Base-by-base conservation (phyloP, 2,329 filamentous ascomycete species). In the Amesomyces nigricolor region DNA sequence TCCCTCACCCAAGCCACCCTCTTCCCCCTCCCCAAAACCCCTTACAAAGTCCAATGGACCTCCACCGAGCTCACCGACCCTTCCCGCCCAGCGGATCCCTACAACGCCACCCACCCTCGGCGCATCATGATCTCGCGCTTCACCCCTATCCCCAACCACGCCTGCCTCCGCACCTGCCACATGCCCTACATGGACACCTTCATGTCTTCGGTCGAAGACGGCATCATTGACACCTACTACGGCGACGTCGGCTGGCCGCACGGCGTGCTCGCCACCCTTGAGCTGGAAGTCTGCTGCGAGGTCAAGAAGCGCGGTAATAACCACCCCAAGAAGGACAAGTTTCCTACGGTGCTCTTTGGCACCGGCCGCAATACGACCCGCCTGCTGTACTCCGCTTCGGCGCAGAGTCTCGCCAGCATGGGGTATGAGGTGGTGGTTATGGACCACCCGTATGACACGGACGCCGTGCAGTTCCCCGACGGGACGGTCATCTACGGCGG, bases 391-490 rank as follows among this genome's bases (percentile, higher is more conserved):
- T 68, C 65, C 14, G 68, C 65, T 30, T 66, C 73, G 4, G 73
- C 72, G 1, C 67, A 71, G 37, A 64, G 69, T 17, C 61, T 78
- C 47, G 71, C 73, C 8, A 71, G 71, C 17, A 61, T 67, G 8
- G 74, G 75, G 6, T 73, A 69, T 56, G 68, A 69, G 8, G 72
- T 78, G 10, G 63, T 75, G 4, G 64, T 72, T 4, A 66, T 78
- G 50, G 75, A 78, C 58, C 74, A 77, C 54, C 71, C 74, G 0
- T 69, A 73, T 51, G 73, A 76, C 47, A 68, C 71, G 3, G 63
- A 68, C 30, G 66, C 74, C n/a, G 68, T 77, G 10, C 65, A 72
- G 46, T 74, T 72, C 47, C 69, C 70, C 2, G 64, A 73, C 53
- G 72, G 67, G 5, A 64, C 62, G 2, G 56, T 69, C 7, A 63